Conservation (phyloP, 169 alveolate genomes). For the Eimeria falciformis region DNA sequence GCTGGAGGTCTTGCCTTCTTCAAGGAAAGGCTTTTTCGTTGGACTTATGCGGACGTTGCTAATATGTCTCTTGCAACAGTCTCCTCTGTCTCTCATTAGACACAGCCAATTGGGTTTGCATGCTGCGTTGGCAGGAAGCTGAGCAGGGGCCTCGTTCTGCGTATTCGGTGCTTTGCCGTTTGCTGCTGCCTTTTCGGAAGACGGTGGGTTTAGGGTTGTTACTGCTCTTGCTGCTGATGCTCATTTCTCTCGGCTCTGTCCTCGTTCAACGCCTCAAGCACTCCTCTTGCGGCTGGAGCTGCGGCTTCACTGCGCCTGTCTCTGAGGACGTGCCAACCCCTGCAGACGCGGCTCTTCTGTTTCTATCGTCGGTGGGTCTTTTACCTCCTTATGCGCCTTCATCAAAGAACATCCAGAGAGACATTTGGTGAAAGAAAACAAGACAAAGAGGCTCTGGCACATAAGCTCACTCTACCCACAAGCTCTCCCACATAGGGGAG, state of each 20-base stretch:
- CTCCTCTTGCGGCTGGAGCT: conserved; percentile 60
- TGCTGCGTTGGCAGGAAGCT: conserved; percentile 65
- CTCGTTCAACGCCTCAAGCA: conserved; percentile 29
- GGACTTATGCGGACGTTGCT: no score
- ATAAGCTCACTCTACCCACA: no score
- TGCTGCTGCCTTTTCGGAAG: conserved; percentile 52
- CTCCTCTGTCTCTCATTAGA: no score
- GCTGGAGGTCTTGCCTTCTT: no score
- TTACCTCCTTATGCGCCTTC: not conserved
- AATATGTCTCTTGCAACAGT: no score
- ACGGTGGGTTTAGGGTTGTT: conserved; percentile 15
- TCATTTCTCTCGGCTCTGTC: conserved; percentile 25
- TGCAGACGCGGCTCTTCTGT: conserved; percentile 34
- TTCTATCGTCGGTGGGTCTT: conserved; percentile 38
- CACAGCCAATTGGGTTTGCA: no score
- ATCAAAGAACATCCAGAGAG: no score
- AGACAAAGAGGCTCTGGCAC: no score
- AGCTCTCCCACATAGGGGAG: no score
- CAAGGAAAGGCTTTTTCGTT: no score
- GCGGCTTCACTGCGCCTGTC: conserved; percentile 58
- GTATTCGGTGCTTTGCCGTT: conserved; percentile 46
- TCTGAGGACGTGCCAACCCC: conserved; percentile 49
- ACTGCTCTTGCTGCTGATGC: conserved; percentile 20
- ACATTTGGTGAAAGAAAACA: no score
- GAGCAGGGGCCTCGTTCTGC: conserved; percentile 31